Base-by-base conservation (phyloP, 2,329 filamentous ascomycete genomes). In the Raffaelea deltoideospora region DNA sequence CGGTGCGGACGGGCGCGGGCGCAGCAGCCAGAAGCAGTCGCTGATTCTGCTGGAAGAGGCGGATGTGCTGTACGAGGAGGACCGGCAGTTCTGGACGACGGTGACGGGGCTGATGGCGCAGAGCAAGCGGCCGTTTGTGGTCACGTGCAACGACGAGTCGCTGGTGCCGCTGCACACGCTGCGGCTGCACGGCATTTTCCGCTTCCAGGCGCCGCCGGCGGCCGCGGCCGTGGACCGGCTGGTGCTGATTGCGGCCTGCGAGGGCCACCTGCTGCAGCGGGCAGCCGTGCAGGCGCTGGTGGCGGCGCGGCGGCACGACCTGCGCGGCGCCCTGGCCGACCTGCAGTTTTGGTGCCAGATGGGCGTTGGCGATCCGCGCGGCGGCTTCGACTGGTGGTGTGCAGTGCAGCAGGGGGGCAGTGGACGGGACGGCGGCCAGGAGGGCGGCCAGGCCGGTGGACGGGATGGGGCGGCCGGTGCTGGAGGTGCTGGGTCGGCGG, bases 281-380 rank as follows among this genome's bases (percentile, higher is more conserved):
- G 54, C 70, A 20, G 73, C 83, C 0, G 67, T 93, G 1, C 64
- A 68, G 35, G 61, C 70, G 7, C 65, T 98, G 3, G 94, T 86
- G 49, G 63, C 68, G 37, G 72, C 73, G 13, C 79, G 81, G 37
- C 54, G 67, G 3, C 58, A 67, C 21, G 90, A 98, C 52, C 60
- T 98, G 11, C 76, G 90, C 37, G 84, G 79, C 18, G 77, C 79
- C 3, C 73, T 98, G 34, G 76, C 70, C 38, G 86, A 96, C 42
- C 67, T 98, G 21, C 79, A 93, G 52, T 90, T 92, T 52, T 98
- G 88, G 88, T 98, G 92, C 53, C 90, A 98, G 53, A 86, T 96
- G 57, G 85, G 80, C 0, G 75, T 98, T 10, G 92, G 90, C 5
- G 90, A 94, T 52, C 66, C 74, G n/a, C 81, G 81, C 47, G 81